These are phyloP conservation scores for Fusarium mangiferae DNA, from an alignment of 2,329 filamentous ascomycete species.

Conservation along the genomic window DNA sequence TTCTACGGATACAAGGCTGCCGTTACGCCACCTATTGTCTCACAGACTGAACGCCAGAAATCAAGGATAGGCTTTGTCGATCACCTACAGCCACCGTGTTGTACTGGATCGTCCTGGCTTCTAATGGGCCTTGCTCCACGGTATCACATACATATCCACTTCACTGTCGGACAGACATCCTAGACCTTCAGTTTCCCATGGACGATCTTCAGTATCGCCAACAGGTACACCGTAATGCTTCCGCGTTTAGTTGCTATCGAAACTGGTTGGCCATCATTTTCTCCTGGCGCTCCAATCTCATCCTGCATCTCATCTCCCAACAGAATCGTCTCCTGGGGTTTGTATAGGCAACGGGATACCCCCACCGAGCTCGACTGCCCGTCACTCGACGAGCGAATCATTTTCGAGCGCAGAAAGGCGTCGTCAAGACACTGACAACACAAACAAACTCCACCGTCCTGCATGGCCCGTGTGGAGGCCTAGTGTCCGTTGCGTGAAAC, in stretches of 20 bases:
- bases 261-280: background rate
- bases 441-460: slow-evolving; percentile 21
- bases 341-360: background rate
- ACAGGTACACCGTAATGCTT: background rate
- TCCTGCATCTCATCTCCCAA: background rate
- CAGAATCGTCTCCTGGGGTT: background rate
- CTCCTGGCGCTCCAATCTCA: background rate
- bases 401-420: slow-evolving; percentile 28
- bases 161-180: background rate
- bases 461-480: slow-evolving; percentile 27
- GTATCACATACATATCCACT: slow-evolving; percentile 14
- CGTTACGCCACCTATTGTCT: background rate
- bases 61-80: slow-evolving; percentile 9
- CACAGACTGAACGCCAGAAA: background rate
- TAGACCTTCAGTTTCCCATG: background rate
- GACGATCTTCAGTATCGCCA: slow-evolving; percentile 2
- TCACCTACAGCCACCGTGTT: slow-evolving; percentile 18
- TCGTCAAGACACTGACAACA: slow-evolving; percentile 22
- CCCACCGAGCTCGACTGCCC: slow-evolving; percentile 7
- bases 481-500: slow-evolving; percentile 24
- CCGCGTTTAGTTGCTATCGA: background rate
- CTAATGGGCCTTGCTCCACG: slow-evolving; percentile 1
- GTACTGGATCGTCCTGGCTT: slow-evolving; percentile 12
- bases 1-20: slow-evolving; percentile 4
- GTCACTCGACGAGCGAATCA: background rate